Evolutionary conservation across 495 filamentous ascomycete genomes (phyloP).

Genomic region (Hypomontagnella monticulosa): DNA sequence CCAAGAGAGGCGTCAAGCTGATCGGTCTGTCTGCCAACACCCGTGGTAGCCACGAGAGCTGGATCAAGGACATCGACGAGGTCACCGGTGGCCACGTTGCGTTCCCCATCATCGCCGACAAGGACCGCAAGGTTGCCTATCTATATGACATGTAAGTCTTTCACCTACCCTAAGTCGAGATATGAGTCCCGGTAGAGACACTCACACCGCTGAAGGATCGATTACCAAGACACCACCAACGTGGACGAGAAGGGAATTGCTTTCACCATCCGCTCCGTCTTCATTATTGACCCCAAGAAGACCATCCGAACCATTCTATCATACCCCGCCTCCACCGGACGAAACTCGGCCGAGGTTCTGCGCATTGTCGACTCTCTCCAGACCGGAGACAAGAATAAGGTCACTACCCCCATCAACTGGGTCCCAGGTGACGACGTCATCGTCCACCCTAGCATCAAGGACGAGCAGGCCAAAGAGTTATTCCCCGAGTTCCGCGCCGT

Average conservation of each 20-base stretch:
- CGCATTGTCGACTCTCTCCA: slow-evolving; percentile 96
- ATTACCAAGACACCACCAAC: slow-evolving; percentile 79
- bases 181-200: slow-evolving; percentile 3
- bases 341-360: slow-evolving; percentile 95
- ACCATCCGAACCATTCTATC: slow-evolving; percentile 94
- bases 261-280: slow-evolving; percentile 98
- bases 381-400: slow-evolving; percentile 94
- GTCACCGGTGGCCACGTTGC: slow-evolving; percentile 79
- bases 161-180: not conserved
- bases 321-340: slow-evolving; percentile 96
- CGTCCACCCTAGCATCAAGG: slow-evolving; percentile 87
- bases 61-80: slow-evolving; percentile 98
- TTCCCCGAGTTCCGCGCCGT: slow-evolving; percentile 92
- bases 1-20: slow-evolving; percentile 90
- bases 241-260: slow-evolving; percentile 95
- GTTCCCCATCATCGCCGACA: slow-evolving; percentile 98
- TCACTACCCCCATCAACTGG: slow-evolving; percentile 96
- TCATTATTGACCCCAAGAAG: slow-evolving; percentile 99
- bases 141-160: slow-evolving; percentile 90
- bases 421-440: slow-evolving; percentile 92
- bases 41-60: slow-evolving; percentile 69
- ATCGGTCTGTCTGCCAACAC: slow-evolving; percentile 93
- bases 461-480: slow-evolving; percentile 85
- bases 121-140: slow-evolving; percentile 90
- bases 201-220: slow-evolving; percentile 70